Conservation (phyloP, 805 yeast genomes). For the Spathaspora passalidarum region DNA sequence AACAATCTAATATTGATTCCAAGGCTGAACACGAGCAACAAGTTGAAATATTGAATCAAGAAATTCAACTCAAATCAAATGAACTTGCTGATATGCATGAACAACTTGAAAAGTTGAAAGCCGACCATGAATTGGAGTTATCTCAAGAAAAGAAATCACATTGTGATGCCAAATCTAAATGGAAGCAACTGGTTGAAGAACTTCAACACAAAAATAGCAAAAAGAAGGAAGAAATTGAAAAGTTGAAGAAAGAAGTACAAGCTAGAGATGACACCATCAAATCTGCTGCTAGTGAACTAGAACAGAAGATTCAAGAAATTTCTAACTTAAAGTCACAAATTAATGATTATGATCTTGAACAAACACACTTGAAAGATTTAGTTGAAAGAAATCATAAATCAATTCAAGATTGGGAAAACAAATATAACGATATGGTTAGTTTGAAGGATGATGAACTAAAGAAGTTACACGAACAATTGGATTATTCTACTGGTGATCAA, state of each 20-base stretch:
- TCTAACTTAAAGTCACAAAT: background rate
- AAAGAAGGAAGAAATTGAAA: background rate
- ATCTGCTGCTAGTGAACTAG: background rate
- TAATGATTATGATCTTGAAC: background rate
- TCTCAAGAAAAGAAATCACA: background rate
- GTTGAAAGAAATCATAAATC: background rate
- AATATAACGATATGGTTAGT: background rate
- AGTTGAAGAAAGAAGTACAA: background rate
- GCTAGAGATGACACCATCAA: background rate
- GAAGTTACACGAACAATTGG: constrained; percentile 1
- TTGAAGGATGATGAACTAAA: background rate
- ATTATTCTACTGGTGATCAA: background rate
- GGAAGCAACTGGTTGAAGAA: background rate
- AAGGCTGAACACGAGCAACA: background rate
- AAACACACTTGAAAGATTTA: background rate
- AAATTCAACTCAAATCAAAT: background rate
- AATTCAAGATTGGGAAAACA: background rate
- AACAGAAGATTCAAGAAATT: background rate
- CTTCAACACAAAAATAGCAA: background rate
- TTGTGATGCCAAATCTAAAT: background rate
- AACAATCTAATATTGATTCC: background rate
- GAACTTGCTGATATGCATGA: background rate
- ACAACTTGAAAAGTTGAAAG: background rate
- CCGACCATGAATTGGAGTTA: background rate
- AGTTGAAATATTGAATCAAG: background rate